Base-by-base conservation (phyloP, 768 basidiomycete species). In the Boletus rufocinnamomeus region DNA sequence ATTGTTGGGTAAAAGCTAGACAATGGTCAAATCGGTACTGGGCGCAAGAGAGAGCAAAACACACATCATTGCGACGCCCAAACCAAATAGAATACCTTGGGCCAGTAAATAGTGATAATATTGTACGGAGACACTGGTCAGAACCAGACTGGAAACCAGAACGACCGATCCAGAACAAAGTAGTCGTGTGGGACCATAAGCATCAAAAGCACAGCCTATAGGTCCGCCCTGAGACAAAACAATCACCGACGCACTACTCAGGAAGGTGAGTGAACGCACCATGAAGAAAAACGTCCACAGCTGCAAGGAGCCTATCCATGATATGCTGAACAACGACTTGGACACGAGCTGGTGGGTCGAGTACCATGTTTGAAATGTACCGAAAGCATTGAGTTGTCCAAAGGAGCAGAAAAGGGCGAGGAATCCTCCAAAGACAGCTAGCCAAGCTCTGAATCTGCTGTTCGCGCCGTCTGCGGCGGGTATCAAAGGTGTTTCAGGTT, bases 301-400 rank as follows among this genome's bases (percentile, higher is more conserved):
- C 64, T 89, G 88, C 47, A 88, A 60, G 2, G 85, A 84, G 6
- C 87, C 87, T 61, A 89, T 87, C 84, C 87, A 88, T 3, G 87
- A 84, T 60, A 89, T 85, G 25, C 77, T 80, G 38, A 83, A 84
- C 16, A 83, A 74, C 16, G 82, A 71, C 37, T 79, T 61, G 61
- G 77, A 68, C 19, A 69, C 67, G 19, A 90, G 77, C 68, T 89
- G 84, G 68, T 90, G 83, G 16, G 70, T 71, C 11, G 79, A 75
- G 63, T 90, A 89, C 82, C 84, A 89, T 14, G 83, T 72, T 68
- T 88, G 85, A 68, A 84, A 90, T 43, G 85, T 86, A 17, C 88
- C 88, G 61, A 89, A 90, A 46, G 87, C 81, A 52, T 78, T 86
- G 76, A 89, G 82, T 63, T 84, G 85, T 10, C 88, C 88, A 67